These are phyloP conservation scores for Neurospora sublineolata DNA, from an alignment of 495 filamentous ascomycete genomes.

Conservation along the genomic window DNA sequence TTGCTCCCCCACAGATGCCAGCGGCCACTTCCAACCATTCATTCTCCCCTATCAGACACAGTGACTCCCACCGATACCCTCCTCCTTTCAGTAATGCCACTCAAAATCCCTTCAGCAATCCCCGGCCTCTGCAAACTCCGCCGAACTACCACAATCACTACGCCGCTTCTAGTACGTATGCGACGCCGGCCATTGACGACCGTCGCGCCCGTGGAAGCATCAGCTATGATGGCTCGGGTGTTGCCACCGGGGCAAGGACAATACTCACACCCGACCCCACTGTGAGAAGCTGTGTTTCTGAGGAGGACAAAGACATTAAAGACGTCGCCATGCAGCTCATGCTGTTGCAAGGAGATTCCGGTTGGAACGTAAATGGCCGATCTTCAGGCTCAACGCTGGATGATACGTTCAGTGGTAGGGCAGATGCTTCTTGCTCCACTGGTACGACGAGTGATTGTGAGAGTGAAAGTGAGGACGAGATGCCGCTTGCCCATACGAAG, in stretches of 20 bases:
- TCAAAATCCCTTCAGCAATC: slow-evolving; percentile 63
- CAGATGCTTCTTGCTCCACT: slow-evolving; percentile 75
- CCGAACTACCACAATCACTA: slow-evolving; percentile 55
- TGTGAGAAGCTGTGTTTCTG: slow-evolving; percentile 86
- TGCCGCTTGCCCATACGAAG: slow-evolving; percentile 50
- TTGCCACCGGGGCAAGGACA: slow-evolving; percentile 37
- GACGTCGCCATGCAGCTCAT: slow-evolving; percentile 95
- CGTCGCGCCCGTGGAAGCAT: slow-evolving; percentile 57
- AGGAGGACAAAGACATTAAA: slow-evolving; percentile 97
- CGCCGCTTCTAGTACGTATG: slow-evolving; percentile 33
- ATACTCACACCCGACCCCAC: slow-evolving; percentile 91
- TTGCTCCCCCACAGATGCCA: slow-evolving; percentile 86
- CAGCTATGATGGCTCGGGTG: slow-evolving; percentile 31
- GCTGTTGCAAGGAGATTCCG: slow-evolving; percentile 84
- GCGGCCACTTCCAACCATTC: slow-evolving; percentile 81
- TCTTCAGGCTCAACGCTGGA: slow-evolving; percentile 89
- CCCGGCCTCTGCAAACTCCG: slow-evolving; percentile 64
- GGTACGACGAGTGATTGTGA: slow-evolving; percentile 69
- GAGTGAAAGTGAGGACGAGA: slow-evolving; percentile 62
- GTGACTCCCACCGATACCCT: slow-evolving; percentile 40
- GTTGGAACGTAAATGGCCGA: slow-evolving; percentile 77
- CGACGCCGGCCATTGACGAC: slow-evolving; percentile 47
- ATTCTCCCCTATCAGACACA: slow-evolving; percentile 76
- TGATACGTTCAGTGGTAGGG: slow-evolving; percentile 79
- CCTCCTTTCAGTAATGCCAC: slow-evolving; percentile 60